phyloP scores from a whole-genome alignment of 2,329 filamentous ascomycete species.

The Alternaria panax region DNA sequence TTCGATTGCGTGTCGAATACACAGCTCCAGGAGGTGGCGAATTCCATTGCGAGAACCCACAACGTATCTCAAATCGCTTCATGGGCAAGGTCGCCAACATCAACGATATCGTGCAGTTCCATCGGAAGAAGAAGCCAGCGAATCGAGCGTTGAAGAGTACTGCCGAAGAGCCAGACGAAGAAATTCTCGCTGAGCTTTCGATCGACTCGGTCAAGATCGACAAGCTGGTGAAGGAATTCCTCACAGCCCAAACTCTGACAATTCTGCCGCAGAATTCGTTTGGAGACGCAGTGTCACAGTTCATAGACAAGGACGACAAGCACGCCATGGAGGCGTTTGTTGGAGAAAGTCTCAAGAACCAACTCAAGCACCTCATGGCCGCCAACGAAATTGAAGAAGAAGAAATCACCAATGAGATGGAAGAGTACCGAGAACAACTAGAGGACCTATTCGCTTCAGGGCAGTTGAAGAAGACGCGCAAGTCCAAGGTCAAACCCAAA shows the following conservation, averaged over 20 bases:
- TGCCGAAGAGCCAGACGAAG: constrained; percentile 68
- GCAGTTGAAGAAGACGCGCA: constrained; percentile 62
- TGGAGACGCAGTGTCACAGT: constrained; percentile 89
- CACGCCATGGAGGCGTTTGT: constrained; percentile 74
- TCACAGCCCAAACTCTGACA: constrained; percentile 85
- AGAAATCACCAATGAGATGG: constrained; percentile 76
- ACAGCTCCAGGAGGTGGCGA: constrained; percentile 82
- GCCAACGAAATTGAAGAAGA: constrained; percentile 72
- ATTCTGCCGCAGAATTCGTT: constrained; percentile 93
- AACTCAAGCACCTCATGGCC: constrained; percentile 54
- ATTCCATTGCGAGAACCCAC: constrained; percentile 93
- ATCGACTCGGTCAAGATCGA: constrained; percentile 86
- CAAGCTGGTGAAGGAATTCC: constrained; percentile 84
- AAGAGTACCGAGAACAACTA: constrained; percentile 71
- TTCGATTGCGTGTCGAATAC: constrained; percentile 90
- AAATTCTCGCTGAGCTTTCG: constrained; percentile 66
- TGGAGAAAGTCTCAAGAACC: constrained; percentile 52
- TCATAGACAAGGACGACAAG: constrained; percentile 94
- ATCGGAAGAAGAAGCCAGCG: constrained; percentile 78
- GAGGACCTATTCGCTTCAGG: constrained; percentile 76
- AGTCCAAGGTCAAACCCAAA: constrained; percentile 72
- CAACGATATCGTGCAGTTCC: constrained; percentile 92
- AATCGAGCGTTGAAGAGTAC: constrained; percentile 58
- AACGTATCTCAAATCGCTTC: constrained; percentile 94
- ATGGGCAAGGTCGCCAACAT: constrained; percentile 89